Percentiles rank a stretch among this genome's conserved stretches.
Conservation (phyloP, 2,329 filamentous ascomycete genomes). For the Verticillium nonalfalfae region DNA sequence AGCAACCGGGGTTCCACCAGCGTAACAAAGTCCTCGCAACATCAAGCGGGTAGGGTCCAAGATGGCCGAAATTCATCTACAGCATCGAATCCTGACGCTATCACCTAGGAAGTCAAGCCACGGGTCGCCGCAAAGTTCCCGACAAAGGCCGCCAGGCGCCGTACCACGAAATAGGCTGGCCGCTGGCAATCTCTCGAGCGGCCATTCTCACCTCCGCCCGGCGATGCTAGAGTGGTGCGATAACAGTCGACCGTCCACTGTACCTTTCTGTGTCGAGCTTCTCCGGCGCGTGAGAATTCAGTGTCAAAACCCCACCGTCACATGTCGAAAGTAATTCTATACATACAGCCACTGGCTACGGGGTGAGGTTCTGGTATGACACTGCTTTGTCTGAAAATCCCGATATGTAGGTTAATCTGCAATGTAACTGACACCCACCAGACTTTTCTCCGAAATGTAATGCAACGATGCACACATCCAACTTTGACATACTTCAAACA, state of each 20-base stretch:
- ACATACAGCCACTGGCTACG: no score
- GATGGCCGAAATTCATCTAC: not conserved
- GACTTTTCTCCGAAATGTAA: not conserved
- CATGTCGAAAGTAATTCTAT: no score
- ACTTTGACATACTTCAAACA: not conserved
- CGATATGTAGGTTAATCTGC: not conserved
- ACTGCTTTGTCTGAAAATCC: not conserved
- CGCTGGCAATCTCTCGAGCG: not conserved
- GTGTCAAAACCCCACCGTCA: no score
- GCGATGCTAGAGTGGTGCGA: not conserved
- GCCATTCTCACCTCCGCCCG: not conserved
- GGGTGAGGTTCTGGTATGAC: not conserved
- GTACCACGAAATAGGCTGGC: not conserved
- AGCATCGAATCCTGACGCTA: not conserved
- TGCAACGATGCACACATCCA: not conserved
- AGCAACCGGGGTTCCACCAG: not conserved
- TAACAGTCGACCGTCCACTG: not conserved
- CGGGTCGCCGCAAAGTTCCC: not conserved
- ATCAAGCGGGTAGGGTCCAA: not conserved
- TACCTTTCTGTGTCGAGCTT: no score
- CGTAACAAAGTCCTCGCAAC: not conserved
- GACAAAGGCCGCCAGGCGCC: not conserved
- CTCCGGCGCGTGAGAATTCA: no score
- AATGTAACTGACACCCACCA: not conserved
- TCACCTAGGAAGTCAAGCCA: not conserved